Conservation (phyloP, 441 rosid genomes). For the Gossypium schwendimanii region DNA sequence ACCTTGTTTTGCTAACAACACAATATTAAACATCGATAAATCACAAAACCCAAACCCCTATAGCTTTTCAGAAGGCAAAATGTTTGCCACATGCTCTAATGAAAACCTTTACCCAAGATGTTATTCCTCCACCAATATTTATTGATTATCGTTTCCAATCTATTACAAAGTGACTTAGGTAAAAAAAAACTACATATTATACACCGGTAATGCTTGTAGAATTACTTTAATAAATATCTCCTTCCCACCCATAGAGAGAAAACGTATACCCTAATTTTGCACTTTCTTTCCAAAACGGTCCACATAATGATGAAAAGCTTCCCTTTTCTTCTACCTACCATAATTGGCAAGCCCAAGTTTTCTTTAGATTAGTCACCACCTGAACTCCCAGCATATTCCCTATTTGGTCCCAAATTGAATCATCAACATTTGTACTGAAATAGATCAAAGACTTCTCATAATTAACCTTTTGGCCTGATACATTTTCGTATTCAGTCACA, state of each 20-base stretch:
- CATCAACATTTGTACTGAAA: not conserved
- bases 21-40: too few species aligned
- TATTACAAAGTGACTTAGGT: too few species aligned
- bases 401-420: not conserved
- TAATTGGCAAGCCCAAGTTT: not conserved
- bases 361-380: not conserved
- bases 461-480: not conserved
- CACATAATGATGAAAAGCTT: not conserved
- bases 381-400: not conserved
- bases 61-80: too few species aligned
- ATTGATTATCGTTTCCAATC: too few species aligned
- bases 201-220: not conserved
- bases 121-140: too few species aligned
- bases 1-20: too few species aligned
- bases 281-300: not conserved
- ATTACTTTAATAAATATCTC: not conserved
- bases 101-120: too few species aligned
- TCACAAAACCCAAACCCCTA: too few species aligned
- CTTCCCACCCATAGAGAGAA: not conserved
- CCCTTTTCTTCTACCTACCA: not conserved
- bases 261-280: not conserved
- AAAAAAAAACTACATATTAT: too few species aligned
- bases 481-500: not conserved
- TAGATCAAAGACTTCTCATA: not conserved
- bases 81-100: too few species aligned